These are phyloP conservation scores for Acacia concinna DNA, from an alignment of 331 rosid species.

Conservation along the genomic window DNA sequence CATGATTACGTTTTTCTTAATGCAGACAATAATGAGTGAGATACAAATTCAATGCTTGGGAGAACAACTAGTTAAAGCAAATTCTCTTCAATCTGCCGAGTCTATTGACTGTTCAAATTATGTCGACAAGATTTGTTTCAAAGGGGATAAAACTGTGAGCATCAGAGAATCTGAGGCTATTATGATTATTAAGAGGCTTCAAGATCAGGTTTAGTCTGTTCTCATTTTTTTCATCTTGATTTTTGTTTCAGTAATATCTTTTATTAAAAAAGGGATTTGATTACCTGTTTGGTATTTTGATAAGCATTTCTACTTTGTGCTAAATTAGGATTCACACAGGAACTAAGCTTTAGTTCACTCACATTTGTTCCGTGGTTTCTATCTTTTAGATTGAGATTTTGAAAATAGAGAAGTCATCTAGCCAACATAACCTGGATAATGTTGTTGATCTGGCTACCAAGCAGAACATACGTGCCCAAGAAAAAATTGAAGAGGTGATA, in stretches of 20 bases:
- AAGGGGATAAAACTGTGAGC: conserved; percentile 51
- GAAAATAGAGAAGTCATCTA: conserved; percentile 77
- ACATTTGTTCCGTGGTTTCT: conserved; percentile 17
- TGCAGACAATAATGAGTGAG: conserved; percentile 70
- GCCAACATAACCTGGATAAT: conserved; percentile 70
- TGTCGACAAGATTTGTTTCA: conserved; percentile 28
- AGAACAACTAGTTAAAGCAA: conserved; percentile 52
- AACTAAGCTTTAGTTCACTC: background rate
- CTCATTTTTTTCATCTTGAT: background rate
- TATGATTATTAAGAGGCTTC: conserved; percentile 80
- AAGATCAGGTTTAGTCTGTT: conserved; percentile 66
- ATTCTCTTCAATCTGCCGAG: conserved; percentile 33
- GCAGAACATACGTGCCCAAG: conserved; percentile 63
- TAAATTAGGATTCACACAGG: background rate
- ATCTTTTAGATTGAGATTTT: conserved; percentile 66
- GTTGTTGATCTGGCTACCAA: conserved; percentile 73
- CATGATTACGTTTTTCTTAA: conserved; percentile 22
- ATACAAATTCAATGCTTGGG: conserved; percentile 69
- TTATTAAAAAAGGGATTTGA: background rate
- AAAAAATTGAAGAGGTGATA: conserved; percentile 75
- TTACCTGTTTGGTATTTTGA: background rate
- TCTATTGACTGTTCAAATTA: conserved; percentile 35
- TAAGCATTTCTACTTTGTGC: conserved; percentile 15
- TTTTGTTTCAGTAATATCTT: background rate
- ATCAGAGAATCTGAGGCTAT: conserved; percentile 66